A percentile compares a stretch with the other conserved stretches of the same genome.
phyloP scores from a whole-genome alignment of 768 basidiomycete genomes.

The Strobilomyces dryophilus region DNA sequence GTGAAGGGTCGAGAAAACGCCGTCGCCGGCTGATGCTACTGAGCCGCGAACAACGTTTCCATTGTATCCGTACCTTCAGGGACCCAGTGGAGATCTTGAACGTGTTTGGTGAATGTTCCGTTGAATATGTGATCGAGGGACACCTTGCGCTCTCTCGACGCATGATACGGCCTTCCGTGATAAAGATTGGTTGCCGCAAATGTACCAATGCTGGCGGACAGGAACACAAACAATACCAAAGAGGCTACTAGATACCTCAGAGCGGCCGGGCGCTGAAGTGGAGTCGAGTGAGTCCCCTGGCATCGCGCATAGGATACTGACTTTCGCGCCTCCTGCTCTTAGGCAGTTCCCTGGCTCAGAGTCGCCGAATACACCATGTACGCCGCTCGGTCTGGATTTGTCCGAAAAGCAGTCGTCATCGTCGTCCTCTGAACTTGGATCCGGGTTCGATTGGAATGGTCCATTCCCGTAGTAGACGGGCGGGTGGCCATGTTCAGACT shows the following conservation, averaged over 20 bases:
- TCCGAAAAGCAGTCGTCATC: slow-evolving; percentile 45
- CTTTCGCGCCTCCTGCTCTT: slow-evolving; percentile 36
- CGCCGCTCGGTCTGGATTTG: slow-evolving; percentile 37
- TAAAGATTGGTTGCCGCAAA: slow-evolving; percentile 71
- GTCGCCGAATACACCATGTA: slow-evolving; percentile 10
- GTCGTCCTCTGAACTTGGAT: slow-evolving; percentile 75
- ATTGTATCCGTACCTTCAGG: slow-evolving; percentile 66
- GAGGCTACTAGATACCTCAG: slow-evolving; percentile 59
- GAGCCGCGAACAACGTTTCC: background rate
- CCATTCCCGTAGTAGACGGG: slow-evolving; percentile 69
- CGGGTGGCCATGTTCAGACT: no score
- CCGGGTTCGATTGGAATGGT: slow-evolving; percentile 70
- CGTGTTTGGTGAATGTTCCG: slow-evolving; percentile 66
- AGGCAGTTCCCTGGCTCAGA: slow-evolving; percentile 30
- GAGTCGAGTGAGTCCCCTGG: slow-evolving; percentile 6
- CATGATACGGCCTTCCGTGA: slow-evolving; percentile 47
- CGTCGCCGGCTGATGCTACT: slow-evolving; percentile 74
- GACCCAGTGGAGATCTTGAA: slow-evolving; percentile 71
- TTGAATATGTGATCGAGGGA: slow-evolving; percentile 92
- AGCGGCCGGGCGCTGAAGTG: slow-evolving; percentile 43
- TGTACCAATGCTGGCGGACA: slow-evolving; percentile 69
- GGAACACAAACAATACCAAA: slow-evolving; percentile 53
- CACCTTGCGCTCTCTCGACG: slow-evolving; percentile 58
- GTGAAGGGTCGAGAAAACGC: slow-evolving; percentile 71
- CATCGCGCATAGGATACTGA: slow-evolving; percentile 17